Percentiles rank a stretch among this genome's conserved stretches.
phyloP scores from a whole-genome alignment of 306 rosid genomes.

The Inga laurina region DNA sequence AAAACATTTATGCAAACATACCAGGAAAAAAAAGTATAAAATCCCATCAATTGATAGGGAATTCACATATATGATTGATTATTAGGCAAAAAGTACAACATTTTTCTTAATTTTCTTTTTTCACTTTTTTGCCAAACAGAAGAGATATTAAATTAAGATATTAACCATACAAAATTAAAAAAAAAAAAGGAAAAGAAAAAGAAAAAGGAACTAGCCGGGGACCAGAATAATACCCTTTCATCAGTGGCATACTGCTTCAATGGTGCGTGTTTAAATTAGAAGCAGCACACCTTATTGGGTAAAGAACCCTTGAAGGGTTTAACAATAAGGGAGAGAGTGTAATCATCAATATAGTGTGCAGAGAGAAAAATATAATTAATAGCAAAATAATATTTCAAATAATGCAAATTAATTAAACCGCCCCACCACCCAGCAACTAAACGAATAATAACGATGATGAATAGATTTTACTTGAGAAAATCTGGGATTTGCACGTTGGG shows the following conservation, averaged over 20 bases:
- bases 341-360: constrained; percentile 15
- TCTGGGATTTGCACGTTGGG: constrained; percentile 50
- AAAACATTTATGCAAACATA: not conserved
- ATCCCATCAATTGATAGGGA: not conserved
- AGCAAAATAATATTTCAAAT: not conserved
- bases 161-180: not conserved
- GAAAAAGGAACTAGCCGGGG: not conserved
- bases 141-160: not conserved
- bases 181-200: not conserved
- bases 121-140: not conserved
- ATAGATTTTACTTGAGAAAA: constrained; percentile 31
- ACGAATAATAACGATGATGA: too few species aligned
- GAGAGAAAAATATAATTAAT: constrained; percentile 18
- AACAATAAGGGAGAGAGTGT: constrained; percentile 21
- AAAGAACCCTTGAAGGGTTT: constrained; percentile 34
- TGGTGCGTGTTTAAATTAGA: not conserved
- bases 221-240: constrained; percentile 6
- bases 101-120: not conserved
- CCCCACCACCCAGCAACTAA: not conserved
- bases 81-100: not conserved
- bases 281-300: constrained; percentile 30
- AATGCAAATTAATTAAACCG: not conserved
- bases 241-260: constrained; percentile 15
- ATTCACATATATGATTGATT: not conserved
- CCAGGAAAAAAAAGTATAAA: not conserved